Evolutionary conservation across 495 filamentous ascomycete genomes (phyloP).

Genomic region (Tuber aestivum): DNA sequence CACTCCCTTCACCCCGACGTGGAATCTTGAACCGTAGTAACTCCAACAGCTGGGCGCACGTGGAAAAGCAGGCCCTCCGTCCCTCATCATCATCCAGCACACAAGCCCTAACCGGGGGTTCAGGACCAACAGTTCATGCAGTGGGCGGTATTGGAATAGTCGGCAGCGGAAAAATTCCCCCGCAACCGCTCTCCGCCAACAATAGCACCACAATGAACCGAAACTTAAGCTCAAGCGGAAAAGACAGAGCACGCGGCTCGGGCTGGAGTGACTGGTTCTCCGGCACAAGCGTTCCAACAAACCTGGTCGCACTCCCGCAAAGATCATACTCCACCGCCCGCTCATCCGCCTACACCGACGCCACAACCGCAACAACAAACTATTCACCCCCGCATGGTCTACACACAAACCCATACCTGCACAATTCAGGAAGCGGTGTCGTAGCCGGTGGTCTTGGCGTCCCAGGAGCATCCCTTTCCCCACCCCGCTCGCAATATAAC

Average conservation of each 20-base stretch:
- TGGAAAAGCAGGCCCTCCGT: constrained; percentile 19
- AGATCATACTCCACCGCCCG: constrained; percentile 25
- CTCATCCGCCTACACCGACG: constrained; percentile 33
- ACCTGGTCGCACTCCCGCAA: constrained; percentile 31
- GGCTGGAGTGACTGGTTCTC: constrained; percentile 43
- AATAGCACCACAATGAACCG: constrained; percentile 10
- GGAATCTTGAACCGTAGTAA: constrained; percentile 4
- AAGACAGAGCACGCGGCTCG: constrained; percentile 17
- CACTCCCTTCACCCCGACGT: constrained; percentile 17
- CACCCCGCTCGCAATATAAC: background rate
- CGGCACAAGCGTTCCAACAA: constrained; percentile 34
- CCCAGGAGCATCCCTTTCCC: background rate
- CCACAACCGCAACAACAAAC: constrained; percentile 16
- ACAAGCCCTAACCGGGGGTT: background rate
- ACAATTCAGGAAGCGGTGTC: constrained; percentile 30
- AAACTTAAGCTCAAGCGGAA: background rate
- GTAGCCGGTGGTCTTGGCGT: constrained; percentile 23
- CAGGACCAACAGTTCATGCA: constrained; percentile 22
- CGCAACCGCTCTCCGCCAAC: constrained; percentile 16
- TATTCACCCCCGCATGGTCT: background rate
- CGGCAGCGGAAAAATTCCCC: background rate
- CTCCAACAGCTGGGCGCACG: constrained; percentile 28
- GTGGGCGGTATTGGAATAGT: constrained; percentile 30
- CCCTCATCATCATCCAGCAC: constrained; percentile 5
- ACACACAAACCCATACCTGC: constrained; percentile 35